Evolutionary conservation across 805 yeast species (phyloP).

Genomic region (Lipomyces mesembrius): DNA sequence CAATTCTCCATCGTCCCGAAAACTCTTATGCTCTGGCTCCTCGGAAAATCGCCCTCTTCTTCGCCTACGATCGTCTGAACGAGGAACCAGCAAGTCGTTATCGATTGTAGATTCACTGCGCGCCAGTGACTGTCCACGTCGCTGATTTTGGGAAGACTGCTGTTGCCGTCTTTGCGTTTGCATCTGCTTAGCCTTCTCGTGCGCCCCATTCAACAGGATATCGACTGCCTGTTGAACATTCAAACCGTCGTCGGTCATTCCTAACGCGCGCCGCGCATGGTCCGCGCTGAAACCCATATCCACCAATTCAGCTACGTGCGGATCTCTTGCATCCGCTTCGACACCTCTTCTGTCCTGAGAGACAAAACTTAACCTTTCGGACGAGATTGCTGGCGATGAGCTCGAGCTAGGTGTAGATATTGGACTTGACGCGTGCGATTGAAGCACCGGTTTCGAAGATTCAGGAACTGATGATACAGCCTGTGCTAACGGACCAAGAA

Average conservation of each 20-base stretch:
- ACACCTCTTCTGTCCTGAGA: not conserved
- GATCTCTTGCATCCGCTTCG: slow-evolving; percentile 35
- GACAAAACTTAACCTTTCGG: not conserved
- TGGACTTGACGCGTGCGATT: slow-evolving; percentile 3
- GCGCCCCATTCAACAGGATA: slow-evolving; percentile 65
- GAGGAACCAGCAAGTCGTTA: slow-evolving; percentile 15
- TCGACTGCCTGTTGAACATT: slow-evolving; percentile 70
- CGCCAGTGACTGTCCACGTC: not conserved
- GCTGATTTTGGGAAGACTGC: slow-evolving; percentile 5
- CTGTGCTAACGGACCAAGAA: slow-evolving; percentile 38
- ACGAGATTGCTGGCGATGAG: slow-evolving; percentile 1
- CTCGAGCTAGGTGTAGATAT: not conserved
- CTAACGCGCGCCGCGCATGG: slow-evolving; percentile 64
- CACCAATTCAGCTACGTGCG: slow-evolving; percentile 65
- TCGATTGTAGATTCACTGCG: not conserved
- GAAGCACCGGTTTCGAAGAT: slow-evolving; percentile 9
- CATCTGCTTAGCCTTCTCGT: slow-evolving; percentile 46
- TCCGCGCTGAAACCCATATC: slow-evolving; percentile 80
- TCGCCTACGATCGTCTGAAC: slow-evolving; percentile 10
- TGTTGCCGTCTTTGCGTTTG: slow-evolving; percentile 10
- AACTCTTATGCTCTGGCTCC: too few relatives aligned
- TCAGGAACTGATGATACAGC: slow-evolving; percentile 16
- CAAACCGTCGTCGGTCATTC: slow-evolving; percentile 55
- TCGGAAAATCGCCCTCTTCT: not conserved
- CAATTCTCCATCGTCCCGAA: slow-evolving; percentile 23